Conservation (phyloP, 2,329 filamentous ascomycete species). For the Aspergillus sp. region DNA sequence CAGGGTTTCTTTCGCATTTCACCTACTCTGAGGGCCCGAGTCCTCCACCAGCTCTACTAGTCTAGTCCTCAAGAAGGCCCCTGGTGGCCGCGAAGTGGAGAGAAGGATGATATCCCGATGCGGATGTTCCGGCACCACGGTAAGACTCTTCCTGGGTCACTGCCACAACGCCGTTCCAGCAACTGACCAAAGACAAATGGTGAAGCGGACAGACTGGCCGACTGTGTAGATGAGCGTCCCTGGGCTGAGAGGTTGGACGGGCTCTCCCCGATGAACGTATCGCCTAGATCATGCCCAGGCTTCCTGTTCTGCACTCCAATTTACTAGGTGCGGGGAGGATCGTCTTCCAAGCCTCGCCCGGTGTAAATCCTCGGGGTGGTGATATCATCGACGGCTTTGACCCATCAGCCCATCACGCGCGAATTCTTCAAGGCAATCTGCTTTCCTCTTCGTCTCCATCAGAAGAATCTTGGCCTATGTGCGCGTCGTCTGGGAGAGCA, state of each 20-base stretch:
- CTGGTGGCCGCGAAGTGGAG: neutral
- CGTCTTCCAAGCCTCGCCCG: neutral
- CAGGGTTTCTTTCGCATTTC: neutral
- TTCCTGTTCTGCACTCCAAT: slow-evolving; percentile 1
- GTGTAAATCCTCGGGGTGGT: neutral
- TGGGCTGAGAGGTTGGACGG: no score
- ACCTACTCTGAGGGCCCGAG: neutral
- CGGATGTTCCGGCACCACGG: slow-evolving; percentile 7
- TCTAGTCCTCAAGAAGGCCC: neutral
- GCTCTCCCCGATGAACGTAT: no score
- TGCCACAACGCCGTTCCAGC: no score
- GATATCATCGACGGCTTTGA: slow-evolving; percentile 6
- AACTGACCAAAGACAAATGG: no score
- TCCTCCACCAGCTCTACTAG: neutral
- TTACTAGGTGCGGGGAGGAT: slow-evolving; percentile 4
- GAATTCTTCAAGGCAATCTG: neutral
- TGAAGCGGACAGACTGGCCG: no score
- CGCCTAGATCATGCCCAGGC: no score
- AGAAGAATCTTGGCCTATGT: no score
- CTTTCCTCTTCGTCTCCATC: no score
- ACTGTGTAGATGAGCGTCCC: no score
- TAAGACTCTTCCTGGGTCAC: no score
- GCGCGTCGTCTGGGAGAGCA: no score
- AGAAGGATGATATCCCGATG: neutral
- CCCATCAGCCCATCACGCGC: neutral